Conservation (phyloP, 164 flowering plant genomes). For the Vitis vinifera region ASM3070453v1 NC_081810.1:7550001-7550500, state of each 20-base stretch:
- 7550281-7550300: constrained; percentile 95
- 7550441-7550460: too few species aligned
- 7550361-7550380: constrained; percentile 94
- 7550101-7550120: constrained; percentile 88
- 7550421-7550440: too few species aligned
- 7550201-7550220: not conserved
- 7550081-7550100: constrained; percentile 78
- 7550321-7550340: constrained; percentile 94
- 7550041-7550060: not conserved
- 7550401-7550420: constrained; percentile 43
- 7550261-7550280: constrained; percentile 80
- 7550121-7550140: constrained; percentile 93
- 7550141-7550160: constrained; percentile 70
- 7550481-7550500: constrained; percentile 46
- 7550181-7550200: not conserved
- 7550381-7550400: constrained; percentile 89
- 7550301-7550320: constrained; percentile 84
- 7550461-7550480: too few species aligned
- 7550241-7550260: not conserved
- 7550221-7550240: not conserved
- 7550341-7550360: constrained; percentile 97
- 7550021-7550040: not conserved
- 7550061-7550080: constrained; percentile 63
- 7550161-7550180: not conserved
- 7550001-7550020: constrained; percentile 13